Percentiles rank a stretch among this genome's conserved stretches.
These are phyloP conservation scores for Cephaloascus albidus DNA, from an alignment of 805 yeast species.

Conservation along the genomic window DNA sequence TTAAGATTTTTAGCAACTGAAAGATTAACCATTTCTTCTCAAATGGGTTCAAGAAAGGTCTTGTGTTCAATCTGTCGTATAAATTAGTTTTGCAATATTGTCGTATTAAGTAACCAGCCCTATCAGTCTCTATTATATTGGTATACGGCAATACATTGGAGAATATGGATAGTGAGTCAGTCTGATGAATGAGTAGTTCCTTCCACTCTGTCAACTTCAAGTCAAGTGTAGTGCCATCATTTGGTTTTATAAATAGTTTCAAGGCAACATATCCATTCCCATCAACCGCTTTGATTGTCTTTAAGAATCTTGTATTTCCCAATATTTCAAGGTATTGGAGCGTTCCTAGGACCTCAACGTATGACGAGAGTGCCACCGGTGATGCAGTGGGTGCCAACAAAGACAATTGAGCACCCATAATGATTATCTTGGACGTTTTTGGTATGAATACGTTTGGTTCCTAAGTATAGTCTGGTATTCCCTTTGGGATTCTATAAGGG, in stretches of 20 bases:
- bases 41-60: slow-evolving; percentile 76
- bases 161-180: slow-evolving; percentile 31
- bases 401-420: slow-evolving; percentile 90
- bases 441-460: too few species aligned
- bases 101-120: slow-evolving; percentile 86
- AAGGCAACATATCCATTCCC: slow-evolving; percentile 64
- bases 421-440: too few species aligned
- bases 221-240: slow-evolving; percentile 11
- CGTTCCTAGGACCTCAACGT: slow-evolving; percentile 69
- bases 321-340: slow-evolving; percentile 68
- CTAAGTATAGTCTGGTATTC: too few species aligned
- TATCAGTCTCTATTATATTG: slow-evolving; percentile 72
- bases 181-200: slow-evolving; percentile 19
- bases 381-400: slow-evolving; percentile 84
- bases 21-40: slow-evolving; percentile 82
- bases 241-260: slow-evolving; percentile 77
- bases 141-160: slow-evolving; percentile 66
- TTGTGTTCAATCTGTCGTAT: slow-evolving; percentile 77
- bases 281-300: slow-evolving; percentile 76
- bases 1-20: slow-evolving; percentile 61
- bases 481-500: too few species aligned
- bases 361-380: slow-evolving; percentile 85
- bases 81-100: slow-evolving; percentile 72
- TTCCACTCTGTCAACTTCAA: slow-evolving; percentile 18
- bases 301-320: slow-evolving; percentile 76